A percentile compares a stretch with the other conserved stretches of the same genome.
Evolutionary conservation across 2,329 filamentous ascomycete genomes (phyloP).

Genomic region (Diaporthe vaccinii): DNA sequence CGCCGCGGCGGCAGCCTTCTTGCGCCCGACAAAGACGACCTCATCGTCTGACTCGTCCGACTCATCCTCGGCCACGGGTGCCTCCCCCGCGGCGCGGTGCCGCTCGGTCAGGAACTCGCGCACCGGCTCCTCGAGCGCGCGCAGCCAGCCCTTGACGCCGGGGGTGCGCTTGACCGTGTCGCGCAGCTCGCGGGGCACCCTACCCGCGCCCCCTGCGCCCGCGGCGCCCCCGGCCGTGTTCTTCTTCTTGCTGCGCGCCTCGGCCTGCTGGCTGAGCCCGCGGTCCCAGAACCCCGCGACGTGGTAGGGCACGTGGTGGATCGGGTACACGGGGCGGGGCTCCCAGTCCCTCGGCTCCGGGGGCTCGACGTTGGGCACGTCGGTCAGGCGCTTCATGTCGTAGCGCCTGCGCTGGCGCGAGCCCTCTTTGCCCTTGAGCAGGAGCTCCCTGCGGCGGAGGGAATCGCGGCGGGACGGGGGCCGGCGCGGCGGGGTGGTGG

Average conservation of each 20-base stretch:
- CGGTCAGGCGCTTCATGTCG: slow-evolving; percentile 93
- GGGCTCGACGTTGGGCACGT: slow-evolving; percentile 88
- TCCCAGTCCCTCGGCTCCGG: slow-evolving; percentile 88
- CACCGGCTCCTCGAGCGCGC: slow-evolving; percentile 87
- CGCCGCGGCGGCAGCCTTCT: slow-evolving; percentile 64
- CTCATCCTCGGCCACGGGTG: slow-evolving; percentile 49
- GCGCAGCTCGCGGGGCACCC: slow-evolving; percentile 84
- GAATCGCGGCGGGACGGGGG: slow-evolving; percentile 67
- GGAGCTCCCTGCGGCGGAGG: slow-evolving; percentile 74
- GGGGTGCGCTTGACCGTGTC: slow-evolving; percentile 84
- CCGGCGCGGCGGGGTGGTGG: slow-evolving; percentile 55
- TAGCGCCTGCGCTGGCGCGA: slow-evolving; percentile 87
- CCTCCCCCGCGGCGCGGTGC: slow-evolving; percentile 58
- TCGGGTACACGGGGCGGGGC: slow-evolving; percentile 83
- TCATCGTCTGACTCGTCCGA: slow-evolving; percentile 74
- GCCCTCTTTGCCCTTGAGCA: slow-evolving; percentile 92
- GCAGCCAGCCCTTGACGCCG: slow-evolving; percentile 83
- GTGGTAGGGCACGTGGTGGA: slow-evolving; percentile 87
- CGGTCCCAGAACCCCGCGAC: slow-evolving; percentile 87
- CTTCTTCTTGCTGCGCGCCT: slow-evolving; percentile 53
- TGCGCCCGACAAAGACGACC: slow-evolving; percentile 87
- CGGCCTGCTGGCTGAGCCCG: slow-evolving; percentile 64
- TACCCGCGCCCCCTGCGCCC: slow-evolving; percentile 56
- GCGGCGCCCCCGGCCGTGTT: slow-evolving; percentile 55
- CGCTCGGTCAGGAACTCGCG: slow-evolving; percentile 77